A percentile compares a stretch with the other conserved stretches of the same genome.
These are phyloP conservation scores for Clarireedia monteithiana DNA, from an alignment of 2,329 filamentous ascomycete species.

Conservation along the genomic window DNA sequence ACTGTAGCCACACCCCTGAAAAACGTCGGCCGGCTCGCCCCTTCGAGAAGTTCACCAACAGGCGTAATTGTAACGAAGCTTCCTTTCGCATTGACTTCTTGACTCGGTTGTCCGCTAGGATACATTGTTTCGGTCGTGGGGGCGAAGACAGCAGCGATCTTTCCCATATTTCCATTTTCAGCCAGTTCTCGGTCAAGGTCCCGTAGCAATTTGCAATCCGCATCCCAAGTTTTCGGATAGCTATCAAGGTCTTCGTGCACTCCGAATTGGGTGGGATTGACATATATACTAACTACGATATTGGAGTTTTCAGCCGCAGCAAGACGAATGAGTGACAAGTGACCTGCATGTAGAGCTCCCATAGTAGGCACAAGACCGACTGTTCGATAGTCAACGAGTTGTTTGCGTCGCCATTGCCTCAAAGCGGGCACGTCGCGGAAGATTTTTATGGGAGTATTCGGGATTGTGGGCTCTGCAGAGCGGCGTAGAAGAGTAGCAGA, in stretches of 20 bases:
- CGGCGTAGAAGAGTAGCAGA: slow-evolving; percentile 12
- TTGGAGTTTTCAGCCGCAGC: slow-evolving; percentile 79
- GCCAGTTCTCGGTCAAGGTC: slow-evolving; percentile 65
- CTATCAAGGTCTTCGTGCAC: slow-evolving; percentile 77
- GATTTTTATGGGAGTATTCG: slow-evolving; percentile 55
- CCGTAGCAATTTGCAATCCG: slow-evolving; percentile 61
- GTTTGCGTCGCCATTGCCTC: slow-evolving; percentile 59
- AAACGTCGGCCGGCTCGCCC: slow-evolving; percentile 80
- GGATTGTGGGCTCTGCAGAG: slow-evolving; percentile 31
- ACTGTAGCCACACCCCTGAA: slow-evolving; percentile 95
- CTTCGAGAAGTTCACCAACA: slow-evolving; percentile 73
- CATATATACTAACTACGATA: slow-evolving; percentile 86
- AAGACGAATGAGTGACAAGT: slow-evolving; percentile 75
- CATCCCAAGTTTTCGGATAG: slow-evolving; percentile 85
- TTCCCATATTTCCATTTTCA: slow-evolving; percentile 50
- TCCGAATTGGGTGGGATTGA: slow-evolving; percentile 96
- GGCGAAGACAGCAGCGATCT: slow-evolving; percentile 77
- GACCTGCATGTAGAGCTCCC: slow-evolving; percentile 92
- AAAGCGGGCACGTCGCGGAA: slow-evolving; percentile 69
- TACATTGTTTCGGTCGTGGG: slow-evolving; percentile 83
- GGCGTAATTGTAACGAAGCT: slow-evolving; percentile 91
- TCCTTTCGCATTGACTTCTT: slow-evolving; percentile 66
- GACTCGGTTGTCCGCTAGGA: slow-evolving; percentile 63
- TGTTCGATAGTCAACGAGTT: slow-evolving; percentile 58
- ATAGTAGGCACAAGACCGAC: slow-evolving; percentile 93